Evolutionary conservation across 2,329 filamentous ascomycete species (phyloP).

Genomic region (Hortaea werneckii): DNA sequence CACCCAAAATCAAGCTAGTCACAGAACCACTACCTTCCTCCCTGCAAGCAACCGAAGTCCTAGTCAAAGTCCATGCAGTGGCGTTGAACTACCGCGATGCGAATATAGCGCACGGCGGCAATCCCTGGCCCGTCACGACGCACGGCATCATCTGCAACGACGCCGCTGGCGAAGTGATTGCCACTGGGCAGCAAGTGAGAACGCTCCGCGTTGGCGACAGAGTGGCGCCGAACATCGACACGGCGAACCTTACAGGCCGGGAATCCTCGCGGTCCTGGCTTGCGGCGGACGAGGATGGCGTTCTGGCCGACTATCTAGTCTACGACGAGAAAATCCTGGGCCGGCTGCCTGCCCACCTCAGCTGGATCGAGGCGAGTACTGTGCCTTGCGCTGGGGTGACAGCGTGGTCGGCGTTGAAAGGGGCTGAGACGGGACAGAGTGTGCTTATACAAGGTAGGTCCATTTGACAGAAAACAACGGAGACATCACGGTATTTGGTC

Average conservation of each 20-base stretch:
- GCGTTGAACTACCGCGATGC: constrained; percentile 25
- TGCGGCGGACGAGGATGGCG: neutral
- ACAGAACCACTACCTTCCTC: constrained; percentile 7
- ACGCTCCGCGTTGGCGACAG: constrained; percentile 12
- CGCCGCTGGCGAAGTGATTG: constrained; percentile 21
- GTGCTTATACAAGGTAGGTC: constrained; percentile 35
- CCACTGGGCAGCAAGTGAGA: constrained; percentile 11
- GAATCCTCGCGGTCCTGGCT: constrained; percentile 7
- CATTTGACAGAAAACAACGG: neutral
- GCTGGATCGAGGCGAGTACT: neutral
- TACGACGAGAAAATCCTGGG: neutral
- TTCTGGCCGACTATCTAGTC: neutral
- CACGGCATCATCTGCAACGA: constrained; percentile 24
- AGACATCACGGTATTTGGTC: neutral
- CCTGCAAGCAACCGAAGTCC: constrained; percentile 10
- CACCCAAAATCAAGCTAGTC: constrained; percentile 8
- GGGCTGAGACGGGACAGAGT: constrained; percentile 28
- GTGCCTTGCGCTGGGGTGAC: constrained; percentile 38
- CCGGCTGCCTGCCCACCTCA: neutral
- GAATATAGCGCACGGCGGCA: constrained; percentile 24
- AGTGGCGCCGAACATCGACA: constrained; percentile 28
- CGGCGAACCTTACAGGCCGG: constrained; percentile 31
- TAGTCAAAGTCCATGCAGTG: constrained; percentile 21
- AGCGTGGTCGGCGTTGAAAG: constrained; percentile 36
- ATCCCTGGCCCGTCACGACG: constrained; percentile 21